Base-by-base conservation (phyloP, 148 eudicot species). In the Bassia scoparia region DNA sequence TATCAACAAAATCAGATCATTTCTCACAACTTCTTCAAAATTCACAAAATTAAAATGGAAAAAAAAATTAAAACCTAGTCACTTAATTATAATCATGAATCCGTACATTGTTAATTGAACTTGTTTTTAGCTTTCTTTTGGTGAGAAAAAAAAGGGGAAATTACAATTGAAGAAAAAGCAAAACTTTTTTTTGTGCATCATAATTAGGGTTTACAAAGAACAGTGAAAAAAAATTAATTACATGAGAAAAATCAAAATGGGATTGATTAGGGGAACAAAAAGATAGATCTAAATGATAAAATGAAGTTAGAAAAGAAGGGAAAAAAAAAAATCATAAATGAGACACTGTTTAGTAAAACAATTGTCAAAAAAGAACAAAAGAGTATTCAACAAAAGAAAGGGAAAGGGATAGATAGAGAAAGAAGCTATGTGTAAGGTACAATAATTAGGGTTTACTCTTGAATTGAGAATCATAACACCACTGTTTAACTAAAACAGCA, bases 371-470 rank as follows among this genome's bases (percentile, higher is more conserved):
- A 24, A 30, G 48, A 74, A 37, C 46, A 38, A n/a, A 34, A 34
- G 8, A 54, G 13, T n/a, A 54, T 65, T 41, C 31, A 56, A 67
- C 17, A 62, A 52, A 69, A 48, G 17, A 48, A 29, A 68, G 43
- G 27, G 26, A 61, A 63, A 35, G 13, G 11, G 41, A 16, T 34
- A 61, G 56, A 68, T 44, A 62, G 38, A 27, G 29, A 72, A 55
- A 31, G 64, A 41, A 61, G 46, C 46, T 4, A 41, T 68, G 56
- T 15, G 18, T 3, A 50, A 50, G 64, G 74, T 70, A 65, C 79
- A 75, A 79, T 75, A 70, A 75, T 70, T 80, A 80, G 79, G 82
- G 82, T 75, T 80, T 80, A 55, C 62, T 58, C 43, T 20, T 15
- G 65, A 74, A 79, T 69, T 74, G 78, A 29, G 24, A 62, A 62